phyloP scores from a whole-genome alignment of 73 alveolate genomes.

The Paramecium pentaurelia region DNA sequence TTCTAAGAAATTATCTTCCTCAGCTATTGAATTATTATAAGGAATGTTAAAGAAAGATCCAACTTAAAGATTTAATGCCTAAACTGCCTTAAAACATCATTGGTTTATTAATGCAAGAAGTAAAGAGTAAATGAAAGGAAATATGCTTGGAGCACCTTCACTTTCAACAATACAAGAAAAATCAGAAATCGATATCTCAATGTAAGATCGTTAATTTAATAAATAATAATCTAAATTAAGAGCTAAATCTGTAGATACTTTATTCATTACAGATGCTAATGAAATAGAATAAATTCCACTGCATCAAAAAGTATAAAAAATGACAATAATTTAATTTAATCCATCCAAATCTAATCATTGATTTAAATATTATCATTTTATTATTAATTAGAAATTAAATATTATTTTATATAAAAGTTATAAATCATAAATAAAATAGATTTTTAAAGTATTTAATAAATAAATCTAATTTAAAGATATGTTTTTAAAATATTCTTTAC shows the following conservation, averaged over 20 bases:
- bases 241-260: constrained; percentile 7
- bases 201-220: neutral
- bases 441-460: too few species aligned
- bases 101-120: constrained; percentile 32
- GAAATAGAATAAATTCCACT: neutral
- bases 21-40: neutral
- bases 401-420: too few species aligned
- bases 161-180: constrained; percentile 16
- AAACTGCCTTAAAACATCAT: neutral
- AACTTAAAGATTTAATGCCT: neutral
- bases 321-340: neutral
- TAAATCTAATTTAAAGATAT: too few species aligned
- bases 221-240: neutral
- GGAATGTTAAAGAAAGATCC: constrained; percentile 22
- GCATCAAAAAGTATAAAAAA: neutral
- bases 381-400: neutral
- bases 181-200: constrained; percentile 23
- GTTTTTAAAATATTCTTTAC: too few species aligned
- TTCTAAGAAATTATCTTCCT: neutral
- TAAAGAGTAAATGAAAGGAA: neutral
- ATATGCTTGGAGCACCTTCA: neutral
- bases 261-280: neutral
- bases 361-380: neutral
- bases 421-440: too few species aligned
- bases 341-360: constrained; percentile 6